Conservation (phyloP, 371 early-diverging fungal genomes). For the Sporodiniella umbellata region DNA sequence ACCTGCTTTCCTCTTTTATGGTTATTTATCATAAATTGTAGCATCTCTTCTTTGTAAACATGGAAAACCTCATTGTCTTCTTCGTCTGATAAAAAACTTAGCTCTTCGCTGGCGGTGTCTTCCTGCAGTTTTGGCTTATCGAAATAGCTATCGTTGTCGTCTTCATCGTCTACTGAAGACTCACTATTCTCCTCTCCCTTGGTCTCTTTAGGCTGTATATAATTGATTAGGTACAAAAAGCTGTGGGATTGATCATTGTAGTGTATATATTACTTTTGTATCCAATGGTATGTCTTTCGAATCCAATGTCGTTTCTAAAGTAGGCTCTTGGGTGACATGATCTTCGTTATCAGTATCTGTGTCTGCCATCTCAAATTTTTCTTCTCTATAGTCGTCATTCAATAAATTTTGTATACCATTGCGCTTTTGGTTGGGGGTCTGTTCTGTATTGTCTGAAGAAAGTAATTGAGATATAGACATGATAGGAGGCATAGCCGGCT, state of each 20-base stretch:
- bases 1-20: constrained; percentile 31
- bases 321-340: constrained; percentile 14
- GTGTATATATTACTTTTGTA: not conserved
- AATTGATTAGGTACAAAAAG: too few relatives aligned
- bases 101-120: constrained; percentile 23
- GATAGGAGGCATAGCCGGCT: constrained; percentile 26
- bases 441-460: constrained; percentile 20
- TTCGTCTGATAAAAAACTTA: constrained; percentile 20
- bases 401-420: constrained; percentile 34
- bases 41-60: constrained; percentile 32
- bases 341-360: constrained; percentile 43
- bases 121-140: constrained; percentile 13
- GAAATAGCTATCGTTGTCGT: constrained; percentile 22
- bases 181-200: constrained; percentile 9
- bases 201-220: too few relatives aligned
- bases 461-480: constrained; percentile 49
- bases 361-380: constrained; percentile 31
- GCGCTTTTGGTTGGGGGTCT: constrained; percentile 1
- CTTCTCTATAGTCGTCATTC: constrained; percentile 20
- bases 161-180: constrained; percentile 24
- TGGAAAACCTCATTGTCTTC: constrained; percentile 37
- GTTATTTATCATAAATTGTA: constrained; percentile 45
- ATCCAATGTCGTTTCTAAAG: not conserved
- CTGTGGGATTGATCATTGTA: too few relatives aligned
- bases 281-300: not conserved